Evolutionary conservation across 2,329 filamentous ascomycete species (phyloP), one percentile per base, ranked within the genome.

Genomic region (Chaetomium olivaceum): DNA sequence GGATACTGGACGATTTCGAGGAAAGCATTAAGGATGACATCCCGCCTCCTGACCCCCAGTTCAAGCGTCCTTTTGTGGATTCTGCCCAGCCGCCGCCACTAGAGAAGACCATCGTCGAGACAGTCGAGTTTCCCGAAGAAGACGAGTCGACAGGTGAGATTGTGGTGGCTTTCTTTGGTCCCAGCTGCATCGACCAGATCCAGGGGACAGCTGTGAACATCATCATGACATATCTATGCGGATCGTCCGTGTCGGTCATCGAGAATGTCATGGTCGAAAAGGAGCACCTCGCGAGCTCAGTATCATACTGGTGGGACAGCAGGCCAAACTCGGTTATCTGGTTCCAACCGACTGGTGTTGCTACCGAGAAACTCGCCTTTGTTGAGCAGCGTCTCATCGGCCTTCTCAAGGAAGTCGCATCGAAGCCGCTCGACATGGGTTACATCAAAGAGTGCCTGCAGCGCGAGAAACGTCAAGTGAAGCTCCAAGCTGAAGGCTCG

Each of bases 71-170:
- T 1, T 99, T 95, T 93, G 87, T 95, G 27, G 93, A 97, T 64
- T 97, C 94, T 3, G 85, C 88, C 61, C 90, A 91, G 69, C 89
- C 92, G 0, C 89, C 91, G 2, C 78, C 87, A 0, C 81, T 99
- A 31, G 85, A 85, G 33, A 83, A 91, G 75, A 92, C 91, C 0
- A 82, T 89, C 12, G 78, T 96, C 14, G 87, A 94, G 70, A 92
- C 85, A 0, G 89, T 96, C 31, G 89, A 96, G 68, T 99, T 99
- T 73, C 95, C 95, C 0, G 95, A 99, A 75, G 94, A 97, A 73
- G 95, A 99, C 71, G 95, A 99, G 75, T 94, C 92, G 0, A 91
- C 89, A 63, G 95, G 95, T 46, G 94, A 98, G 75, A 88, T 98
- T 58, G 81, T 92, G 58, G 88, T 97, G 23, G 90, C 86, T 1